Base-by-base conservation (phyloP, 305 asterid genomes). In the Fraxinus floribunda region DNA sequence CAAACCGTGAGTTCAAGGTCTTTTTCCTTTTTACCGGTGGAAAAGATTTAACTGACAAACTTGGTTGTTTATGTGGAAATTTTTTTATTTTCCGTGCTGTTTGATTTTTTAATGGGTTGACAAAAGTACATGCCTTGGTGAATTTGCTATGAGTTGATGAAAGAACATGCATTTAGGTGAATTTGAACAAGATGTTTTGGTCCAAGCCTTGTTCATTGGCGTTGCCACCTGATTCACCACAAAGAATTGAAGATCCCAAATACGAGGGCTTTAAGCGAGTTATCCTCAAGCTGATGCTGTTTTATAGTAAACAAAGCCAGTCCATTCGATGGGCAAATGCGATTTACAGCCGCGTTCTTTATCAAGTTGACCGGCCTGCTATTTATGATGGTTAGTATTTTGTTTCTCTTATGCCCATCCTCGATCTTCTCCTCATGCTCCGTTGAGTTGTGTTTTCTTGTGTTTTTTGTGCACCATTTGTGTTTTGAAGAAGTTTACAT, bases 241-340 rank as follows among this genome's bases (percentile, higher is more conserved):
- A 88, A 64, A 89, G 98, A 79, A 84, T 91, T 85, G 93, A 90
- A 64, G 96, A 90, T 30, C 99, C 97, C 16, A 86, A 92, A 5
- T 91, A 90, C 60, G 91, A 87, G 83, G 98, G 98, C 22, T 39
- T 92, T 75, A 91, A 86, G 86, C 91, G 89, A 15, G 39, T 91
- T 32, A 44, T 90, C 66, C 85, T 95, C 70, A 93, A 80, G 88
- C 70, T 95, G 92, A 86, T 93, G 98, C 78, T 91, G 80, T 92
- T 89, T 83, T 95, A 95, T 84, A 93, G 97, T 88, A 94, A 94
- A 86, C 98, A 95, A 87, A 95, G 97, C 90, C 93, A 88, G 88
- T 86, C 87, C 83, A 94, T 95, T 82, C 97, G 98, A 22, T 89
- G 93, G 89, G 94, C 99, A 76, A 95, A 95, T 88, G 97, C 83